A percentile compares a stretch with the other conserved stretches of the same genome.
Evolutionary conservation across 2,329 filamentous ascomycete species (phyloP).

Genomic region (Triangularia setosa): DNA sequence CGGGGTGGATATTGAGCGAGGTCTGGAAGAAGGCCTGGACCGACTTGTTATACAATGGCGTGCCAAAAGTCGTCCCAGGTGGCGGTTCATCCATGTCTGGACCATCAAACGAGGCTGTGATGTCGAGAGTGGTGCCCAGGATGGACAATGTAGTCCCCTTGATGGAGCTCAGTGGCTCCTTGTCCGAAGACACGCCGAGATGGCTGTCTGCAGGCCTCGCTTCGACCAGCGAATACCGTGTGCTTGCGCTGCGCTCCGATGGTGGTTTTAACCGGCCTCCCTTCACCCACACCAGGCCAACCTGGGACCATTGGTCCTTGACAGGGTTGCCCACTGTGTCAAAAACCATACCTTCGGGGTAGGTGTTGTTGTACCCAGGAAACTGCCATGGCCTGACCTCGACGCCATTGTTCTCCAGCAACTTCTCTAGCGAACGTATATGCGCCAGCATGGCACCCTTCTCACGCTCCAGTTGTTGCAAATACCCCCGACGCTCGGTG

Average conservation of each 20-base stretch:
- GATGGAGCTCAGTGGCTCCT: conserved; percentile 65
- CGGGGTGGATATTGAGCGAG: conserved; percentile 56
- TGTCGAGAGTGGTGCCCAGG: conserved; percentile 74
- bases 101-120: conserved; percentile 66
- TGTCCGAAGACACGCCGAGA: conserved; percentile 61
- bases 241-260: conserved; percentile 21
- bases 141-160: conserved; percentile 74
- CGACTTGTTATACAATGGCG: conserved; percentile 65
- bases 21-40: conserved; percentile 67
- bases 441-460: conserved; percentile 63
- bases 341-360: conserved; percentile 27
- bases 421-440: conserved; percentile 64
- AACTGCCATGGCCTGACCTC: conserved; percentile 53
- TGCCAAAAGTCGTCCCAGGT: conserved; percentile 37
- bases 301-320: conserved; percentile 35
- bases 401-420: conserved; percentile 57
- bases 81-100: conserved; percentile 61
- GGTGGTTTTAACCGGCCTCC: conserved; percentile 21
- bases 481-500: conserved; percentile 72
- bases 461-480: conserved; percentile 71
- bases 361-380: conserved; percentile 30
- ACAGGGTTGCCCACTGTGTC: conserved; percentile 29
- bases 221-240: conserved; percentile 34
- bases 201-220: conserved; percentile 57
- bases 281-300: conserved; percentile 38